A percentile compares a stretch with the other conserved stretches of the same genome.
These are phyloP conservation scores for Puccinia novopanici DNA, from an alignment of 1,284 basidiomycete genomes.

Conservation along the genomic window DNA sequence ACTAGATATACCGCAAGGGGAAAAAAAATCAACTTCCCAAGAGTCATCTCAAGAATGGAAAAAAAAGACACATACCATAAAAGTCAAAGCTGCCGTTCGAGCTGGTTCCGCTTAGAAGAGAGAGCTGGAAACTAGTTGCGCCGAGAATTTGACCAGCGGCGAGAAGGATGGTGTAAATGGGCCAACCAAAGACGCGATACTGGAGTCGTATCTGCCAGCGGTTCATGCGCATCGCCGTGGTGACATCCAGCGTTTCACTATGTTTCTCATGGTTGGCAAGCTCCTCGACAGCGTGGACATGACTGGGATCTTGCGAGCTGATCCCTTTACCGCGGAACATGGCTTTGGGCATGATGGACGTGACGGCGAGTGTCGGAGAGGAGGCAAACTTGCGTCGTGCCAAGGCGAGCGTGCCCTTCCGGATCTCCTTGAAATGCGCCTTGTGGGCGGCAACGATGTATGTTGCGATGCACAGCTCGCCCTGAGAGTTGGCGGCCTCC, in stretches of 20 bases:
- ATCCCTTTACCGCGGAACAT: neutral
- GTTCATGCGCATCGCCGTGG: conserved; percentile 32
- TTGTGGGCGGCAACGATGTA: conserved; percentile 86
- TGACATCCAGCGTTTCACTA: neutral
- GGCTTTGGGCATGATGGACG: neutral
- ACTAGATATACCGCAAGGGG: conserved; percentile 57
- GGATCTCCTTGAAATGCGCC: conserved; percentile 80
- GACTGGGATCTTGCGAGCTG: neutral
- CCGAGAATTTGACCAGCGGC: conserved; percentile 78
- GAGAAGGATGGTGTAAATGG: conserved; percentile 83
- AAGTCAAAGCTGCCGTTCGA: conserved; percentile 76
- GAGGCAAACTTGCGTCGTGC: conserved; percentile 21
- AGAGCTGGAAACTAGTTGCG: conserved; percentile 89
- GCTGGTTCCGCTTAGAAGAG: conserved; percentile 78
- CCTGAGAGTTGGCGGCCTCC: conserved; percentile 80
- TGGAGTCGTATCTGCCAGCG: conserved; percentile 49
- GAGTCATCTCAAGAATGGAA: neutral
- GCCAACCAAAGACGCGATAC: conserved; percentile 68
- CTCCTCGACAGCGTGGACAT: neutral
- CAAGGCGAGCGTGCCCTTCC: conserved; percentile 25
- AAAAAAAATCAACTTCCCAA: too few relatives aligned
- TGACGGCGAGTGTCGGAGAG: conserved; percentile 24
- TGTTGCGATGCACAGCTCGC: conserved; percentile 84
- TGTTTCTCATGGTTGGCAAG: neutral
- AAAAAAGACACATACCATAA: conserved; percentile 63